These are phyloP conservation scores for Starmerella gropengiesseri DNA, from an alignment of 805 yeast species.

Conservation along the genomic window DNA sequence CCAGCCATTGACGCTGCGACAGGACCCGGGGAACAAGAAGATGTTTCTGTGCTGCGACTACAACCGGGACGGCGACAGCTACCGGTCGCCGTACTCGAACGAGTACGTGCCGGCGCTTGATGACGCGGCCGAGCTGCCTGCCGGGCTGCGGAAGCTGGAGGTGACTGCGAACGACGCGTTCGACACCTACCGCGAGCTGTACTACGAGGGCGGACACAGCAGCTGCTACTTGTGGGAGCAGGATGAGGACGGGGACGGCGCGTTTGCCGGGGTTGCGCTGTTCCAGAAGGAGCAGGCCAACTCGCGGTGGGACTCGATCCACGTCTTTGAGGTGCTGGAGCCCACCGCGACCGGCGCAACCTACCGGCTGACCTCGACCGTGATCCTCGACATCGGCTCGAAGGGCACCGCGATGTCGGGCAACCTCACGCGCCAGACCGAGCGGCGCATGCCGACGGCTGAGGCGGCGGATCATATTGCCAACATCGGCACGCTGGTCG, in stretches of 20 bases:
- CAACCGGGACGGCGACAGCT: constrained; percentile 88
- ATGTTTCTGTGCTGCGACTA: constrained; percentile 80
- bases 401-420: constrained; percentile 53
- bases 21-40: constrained; percentile 48
- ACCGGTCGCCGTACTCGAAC: constrained; percentile 85
- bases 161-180: constrained; percentile 76
- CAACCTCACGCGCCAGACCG: constrained; percentile 69
- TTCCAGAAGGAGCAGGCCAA: constrained; percentile 46
- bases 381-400: constrained; percentile 60
- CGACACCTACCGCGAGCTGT: constrained; percentile 83
- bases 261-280: constrained; percentile 82
- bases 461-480: constrained; percentile 63
- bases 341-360: constrained; percentile 7
- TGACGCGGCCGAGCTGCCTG: constrained; percentile 52
- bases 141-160: constrained; percentile 60
- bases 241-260: constrained; percentile 37
- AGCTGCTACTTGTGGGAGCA: constrained; percentile 88
- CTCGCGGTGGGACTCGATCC: constrained; percentile 77
- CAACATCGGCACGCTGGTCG: constrained; percentile 74
- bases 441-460: constrained; percentile 38
- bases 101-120: constrained; percentile 51
- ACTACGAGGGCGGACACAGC: constrained; percentile 89
- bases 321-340: constrained; percentile 62
- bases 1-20: constrained; percentile 53
- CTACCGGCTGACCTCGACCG: constrained; percentile 77